A percentile compares a stretch with the other conserved stretches of the same genome.
These are phyloP conservation scores for Xylaria castorea DNA, from an alignment of 495 filamentous ascomycete species.

Conservation along the genomic window DNA sequence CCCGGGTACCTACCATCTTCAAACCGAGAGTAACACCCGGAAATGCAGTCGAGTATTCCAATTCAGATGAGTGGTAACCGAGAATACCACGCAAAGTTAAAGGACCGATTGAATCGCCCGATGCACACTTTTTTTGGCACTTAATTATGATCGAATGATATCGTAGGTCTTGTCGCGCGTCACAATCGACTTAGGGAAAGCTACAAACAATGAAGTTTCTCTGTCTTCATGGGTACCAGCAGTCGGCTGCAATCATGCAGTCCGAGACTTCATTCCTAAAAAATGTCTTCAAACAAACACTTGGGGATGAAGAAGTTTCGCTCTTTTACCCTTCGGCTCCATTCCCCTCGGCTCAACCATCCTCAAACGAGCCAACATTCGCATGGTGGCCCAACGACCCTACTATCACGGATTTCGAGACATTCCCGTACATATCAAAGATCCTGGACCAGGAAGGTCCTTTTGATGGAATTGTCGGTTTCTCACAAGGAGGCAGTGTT, in stretches of 20 bases:
- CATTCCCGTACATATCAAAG: slow-evolving; percentile 1
- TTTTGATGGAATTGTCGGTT: slow-evolving; percentile 32
- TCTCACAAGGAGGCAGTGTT: slow-evolving; percentile 4
- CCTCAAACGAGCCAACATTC: slow-evolving; percentile 9
- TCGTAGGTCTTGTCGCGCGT: no score
- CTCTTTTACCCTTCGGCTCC: slow-evolving; percentile 5
- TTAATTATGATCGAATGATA: neutral
- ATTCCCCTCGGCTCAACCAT: neutral
- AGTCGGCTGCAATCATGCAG: slow-evolving; percentile 14
- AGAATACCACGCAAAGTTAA: neutral
- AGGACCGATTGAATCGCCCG: neutral
- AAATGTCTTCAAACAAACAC: neutral
- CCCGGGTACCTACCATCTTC: neutral
- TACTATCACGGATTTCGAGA: neutral
- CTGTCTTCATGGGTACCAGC: slow-evolving; percentile 14
- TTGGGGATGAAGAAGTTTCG: neutral
- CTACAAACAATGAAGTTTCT: slow-evolving; percentile 7
- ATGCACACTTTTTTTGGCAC: neutral
- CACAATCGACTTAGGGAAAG: neutral
- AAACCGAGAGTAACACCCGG: neutral
- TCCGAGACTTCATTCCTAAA: slow-evolving; percentile 6
- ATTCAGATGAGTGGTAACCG: neutral
- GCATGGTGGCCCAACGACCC: slow-evolving; percentile 7
- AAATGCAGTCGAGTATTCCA: neutral
- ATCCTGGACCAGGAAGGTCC: slow-evolving; percentile 4